Base-by-base conservation (phyloP, 2,329 filamentous ascomycete species). In the Colletotrichum lentis region DNA sequence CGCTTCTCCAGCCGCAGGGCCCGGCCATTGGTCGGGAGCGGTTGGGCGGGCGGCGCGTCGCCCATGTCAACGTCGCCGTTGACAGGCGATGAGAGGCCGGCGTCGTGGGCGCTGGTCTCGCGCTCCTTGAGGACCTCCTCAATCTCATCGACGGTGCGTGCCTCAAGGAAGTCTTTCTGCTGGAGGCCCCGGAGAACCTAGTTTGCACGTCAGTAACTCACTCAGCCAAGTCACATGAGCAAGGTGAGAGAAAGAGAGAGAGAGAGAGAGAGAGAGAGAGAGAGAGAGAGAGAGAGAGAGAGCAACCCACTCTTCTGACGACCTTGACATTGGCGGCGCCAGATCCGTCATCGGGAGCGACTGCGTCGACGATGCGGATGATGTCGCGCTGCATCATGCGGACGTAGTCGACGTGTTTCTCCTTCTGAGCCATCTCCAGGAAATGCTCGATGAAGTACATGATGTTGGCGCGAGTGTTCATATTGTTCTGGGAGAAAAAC, bases 381-480 rank as follows among this genome's bases (percentile, higher is more conserved):
- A 99, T 97, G 77, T 99, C 96, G 54, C 94, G 86, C 79, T 97
- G 92, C 81, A 99, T 92, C 93, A 98, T 97, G 59, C 91, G 88
- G 35, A 97, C 89, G 76, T 97, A 99, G 70, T 93, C 90, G 61
- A 86, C 81, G 73, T 96, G 90, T 71, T 89, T 87, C 72, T 93
- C 92, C 72, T 89, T 91, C 70, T 88, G 86, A 24, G 93, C 92
- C 80, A 93, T 85, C 76, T 98, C 95, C 76, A 96, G 92, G 73
- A 99, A 92, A 73, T 95, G 91, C 76, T 98, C 95, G 76, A 99
- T 91, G 80, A 99, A 99, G 80, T 97, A 99, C 91, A 99, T 97
- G 78, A 99, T 98, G 77, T 99, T 99, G 67, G 96, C 96, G 69
- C 95, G 87, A 59, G 91, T 97, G 80, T 99, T 99, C 91, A 99